Evolutionary conservation across 192 early-diverging fungal genomes (phyloP), one percentile per base, ranked within the genome.

Genomic region (Radiomyces spectabilis): DNA sequence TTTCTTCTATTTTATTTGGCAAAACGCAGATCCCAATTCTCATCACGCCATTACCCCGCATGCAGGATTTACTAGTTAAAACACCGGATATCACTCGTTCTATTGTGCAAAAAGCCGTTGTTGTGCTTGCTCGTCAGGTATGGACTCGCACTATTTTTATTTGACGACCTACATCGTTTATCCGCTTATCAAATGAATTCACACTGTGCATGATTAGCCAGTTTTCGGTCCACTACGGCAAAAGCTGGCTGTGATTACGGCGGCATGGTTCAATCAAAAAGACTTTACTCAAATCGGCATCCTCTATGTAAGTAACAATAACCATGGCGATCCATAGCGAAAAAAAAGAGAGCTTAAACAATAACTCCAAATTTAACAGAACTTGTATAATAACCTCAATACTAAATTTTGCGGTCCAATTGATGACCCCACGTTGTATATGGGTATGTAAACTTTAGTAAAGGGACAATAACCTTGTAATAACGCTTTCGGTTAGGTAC

Each of bases 231-330:
- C 86, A 7, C 61, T 91, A 18, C 55, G 85, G 34, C 80, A 76
- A 30, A 86, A 87, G 57, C 61, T 91, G 25, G 85, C 85, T 5
- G 71, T 91, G 5, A 85, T 91, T 30, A 91, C 87, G 1, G 81
- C 78, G 15, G 84, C 88, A 5, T 88, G 86, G 72, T 91, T 91
- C 59, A 82, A 68, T 37, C 87, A 91, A 55, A 59, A 68, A 50
- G 88, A 91, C 53, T 91, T 91, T 73, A 80, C 84, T 0, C 81
- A 91, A 63, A 62, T 85, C 30, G 86, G 86, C 15, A 91, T 91
- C 52, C 62, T 91, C 13, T 72, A 86, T 24, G 77, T 73, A 69
- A 56, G 68, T 51, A 7, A 31, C 60, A 68, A 43, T n/a, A n/a
- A n/a, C n/a, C n/a, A n/a, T n/a, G n/a, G n/a, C n/a, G n/a, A n/a